Conservation (phyloP, 208 protist genomes). For the Tetramitus jugosus region DNA sequence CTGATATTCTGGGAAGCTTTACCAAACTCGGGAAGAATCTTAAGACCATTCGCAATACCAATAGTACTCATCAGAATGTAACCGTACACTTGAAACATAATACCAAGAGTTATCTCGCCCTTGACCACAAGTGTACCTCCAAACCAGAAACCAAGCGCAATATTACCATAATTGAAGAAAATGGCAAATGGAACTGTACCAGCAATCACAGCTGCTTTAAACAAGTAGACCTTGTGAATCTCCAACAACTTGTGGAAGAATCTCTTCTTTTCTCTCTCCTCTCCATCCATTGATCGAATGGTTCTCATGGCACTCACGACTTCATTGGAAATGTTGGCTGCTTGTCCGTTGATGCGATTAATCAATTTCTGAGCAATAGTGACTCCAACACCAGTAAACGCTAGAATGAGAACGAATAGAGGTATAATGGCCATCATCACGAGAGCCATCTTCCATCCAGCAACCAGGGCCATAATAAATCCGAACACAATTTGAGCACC, state of each 20-base stretch:
- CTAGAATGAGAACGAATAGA: not conserved
- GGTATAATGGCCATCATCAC: not conserved
- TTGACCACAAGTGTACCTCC: not conserved
- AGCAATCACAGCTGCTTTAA: not conserved
- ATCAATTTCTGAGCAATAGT: not conserved
- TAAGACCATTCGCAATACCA: not conserved
- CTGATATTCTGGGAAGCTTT: not conserved
- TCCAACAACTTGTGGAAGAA: not conserved
- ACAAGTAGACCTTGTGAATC: not conserved
- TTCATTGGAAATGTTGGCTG: not conserved
- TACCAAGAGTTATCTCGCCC: not conserved
- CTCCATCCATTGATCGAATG: not conserved
- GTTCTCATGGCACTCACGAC: not conserved
- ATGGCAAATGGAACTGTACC: not conserved
- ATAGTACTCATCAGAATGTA: not conserved
- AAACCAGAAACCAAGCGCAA: not conserved
- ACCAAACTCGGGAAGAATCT: not conserved
- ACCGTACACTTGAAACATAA: not conserved
- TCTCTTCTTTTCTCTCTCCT: not conserved
- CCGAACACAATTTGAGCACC: conserved; percentile 7
- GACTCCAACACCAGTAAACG: not conserved
- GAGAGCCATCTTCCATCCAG: not conserved
- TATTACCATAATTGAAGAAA: not conserved
- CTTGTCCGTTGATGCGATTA: not conserved
- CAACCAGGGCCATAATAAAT: not conserved